A percentile compares a stretch with the other conserved stretches of the same genome.
These are phyloP conservation scores for Pilobolus umbonatus DNA, from an alignment of 192 early-diverging fungal genomes.

Conservation along the genomic window DNA sequence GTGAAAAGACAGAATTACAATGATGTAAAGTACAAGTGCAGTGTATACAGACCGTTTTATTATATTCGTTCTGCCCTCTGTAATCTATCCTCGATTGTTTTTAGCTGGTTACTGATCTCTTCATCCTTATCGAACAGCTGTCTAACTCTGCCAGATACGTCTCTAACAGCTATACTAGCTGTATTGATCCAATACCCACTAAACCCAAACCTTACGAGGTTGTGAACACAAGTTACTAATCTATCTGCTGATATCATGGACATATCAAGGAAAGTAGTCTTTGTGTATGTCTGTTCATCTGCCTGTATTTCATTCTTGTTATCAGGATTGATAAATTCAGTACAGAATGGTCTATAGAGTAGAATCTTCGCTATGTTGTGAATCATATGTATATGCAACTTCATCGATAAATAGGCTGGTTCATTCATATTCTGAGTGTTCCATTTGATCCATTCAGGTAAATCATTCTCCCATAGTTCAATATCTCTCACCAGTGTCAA, in stretches of 20 bases:
- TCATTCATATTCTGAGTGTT: neutral
- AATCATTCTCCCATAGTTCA: conserved; percentile 27
- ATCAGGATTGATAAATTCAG: conserved; percentile 11
- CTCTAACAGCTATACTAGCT: conserved; percentile 11
- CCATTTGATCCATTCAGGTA: conserved; percentile 23
- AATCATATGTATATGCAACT: conserved; percentile 26
- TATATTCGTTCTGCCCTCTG: no score
- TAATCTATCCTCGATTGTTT: neutral
- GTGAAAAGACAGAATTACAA: no score
- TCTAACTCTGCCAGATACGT: conserved; percentile 25
- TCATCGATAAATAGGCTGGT: neutral
- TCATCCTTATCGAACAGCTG: conserved; percentile 28
- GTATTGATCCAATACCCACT: neutral
- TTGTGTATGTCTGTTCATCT: conserved; percentile 29
- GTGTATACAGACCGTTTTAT: no score
- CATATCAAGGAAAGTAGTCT: conserved; percentile 33
- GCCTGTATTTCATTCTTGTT: neutral
- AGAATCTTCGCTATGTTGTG: conserved; percentile 26
- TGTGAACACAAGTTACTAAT: conserved; percentile 13
- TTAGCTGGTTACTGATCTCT: conserved; percentile 15
- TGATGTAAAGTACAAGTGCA: no score
- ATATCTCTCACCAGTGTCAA: conserved; percentile 28
- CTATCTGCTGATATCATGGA: conserved; percentile 20
- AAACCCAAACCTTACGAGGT: neutral
- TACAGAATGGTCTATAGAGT: conserved; percentile 30